These are phyloP conservation scores for Volvox carteri DNA, from an alignment of 163 green algal species.

Conservation along the genomic window DNA sequence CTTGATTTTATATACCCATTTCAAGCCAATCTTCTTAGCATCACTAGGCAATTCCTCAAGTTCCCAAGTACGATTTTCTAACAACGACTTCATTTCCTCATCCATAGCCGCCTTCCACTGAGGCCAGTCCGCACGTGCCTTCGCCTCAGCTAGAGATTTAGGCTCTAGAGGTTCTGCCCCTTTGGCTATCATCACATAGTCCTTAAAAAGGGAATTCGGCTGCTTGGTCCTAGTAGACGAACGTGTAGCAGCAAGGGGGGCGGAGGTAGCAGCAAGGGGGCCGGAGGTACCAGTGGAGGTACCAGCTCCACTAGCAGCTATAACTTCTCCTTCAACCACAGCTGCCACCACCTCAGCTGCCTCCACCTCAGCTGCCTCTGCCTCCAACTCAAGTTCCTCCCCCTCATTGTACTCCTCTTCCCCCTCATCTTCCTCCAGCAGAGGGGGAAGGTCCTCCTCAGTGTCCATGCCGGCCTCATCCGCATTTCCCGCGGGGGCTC, in stretches of 20 bases:
- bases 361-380: too few species aligned
- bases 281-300: too few species aligned
- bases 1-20: neutral
- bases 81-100: too few species aligned
- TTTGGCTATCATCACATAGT: neutral
- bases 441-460: neutral
- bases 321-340: too few species aligned
- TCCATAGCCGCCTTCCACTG: neutral
- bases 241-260: neutral
- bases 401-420: neutral
- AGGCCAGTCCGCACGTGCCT: neutral
- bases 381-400: too few species aligned
- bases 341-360: too few species aligned
- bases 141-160: neutral
- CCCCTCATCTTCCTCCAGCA: neutral
- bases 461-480: neutral
- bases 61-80: neutral
- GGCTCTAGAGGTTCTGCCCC: neutral
- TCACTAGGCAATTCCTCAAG: slow-evolving; percentile 19
- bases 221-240: neutral
- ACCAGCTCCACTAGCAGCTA: too few species aligned
- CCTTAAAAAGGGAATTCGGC: too few species aligned
- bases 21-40: slow-evolving; percentile 68
- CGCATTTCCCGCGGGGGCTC: too few species aligned
- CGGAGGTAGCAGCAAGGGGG: too few species aligned